Percentiles rank a stretch among this genome's conserved stretches.
These are phyloP conservation scores for Diaporthe eres DNA, from an alignment of 2,329 filamentous ascomycete genomes.

Conservation along the genomic window DNA sequence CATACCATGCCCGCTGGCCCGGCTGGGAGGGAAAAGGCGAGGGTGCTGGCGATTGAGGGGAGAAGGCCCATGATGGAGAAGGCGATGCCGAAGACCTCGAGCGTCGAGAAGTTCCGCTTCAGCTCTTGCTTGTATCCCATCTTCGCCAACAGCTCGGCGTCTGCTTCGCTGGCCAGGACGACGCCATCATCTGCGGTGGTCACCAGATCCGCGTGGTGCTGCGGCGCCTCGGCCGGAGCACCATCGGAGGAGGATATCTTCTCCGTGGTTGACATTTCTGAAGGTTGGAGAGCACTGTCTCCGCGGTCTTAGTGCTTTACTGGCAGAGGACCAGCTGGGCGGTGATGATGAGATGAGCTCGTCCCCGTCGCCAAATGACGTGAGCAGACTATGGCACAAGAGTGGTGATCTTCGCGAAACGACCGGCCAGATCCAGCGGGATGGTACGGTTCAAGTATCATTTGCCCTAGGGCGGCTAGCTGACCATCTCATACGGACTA, in stretches of 20 bases:
- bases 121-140: constrained; percentile 68
- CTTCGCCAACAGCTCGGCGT: constrained; percentile 42
- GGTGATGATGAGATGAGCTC: background rate
- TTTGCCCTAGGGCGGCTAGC: background rate
- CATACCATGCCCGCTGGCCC: constrained; percentile 74
- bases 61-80: constrained; percentile 74
- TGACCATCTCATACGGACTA: constrained; percentile 1
- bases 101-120: constrained; percentile 71
- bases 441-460: constrained; percentile 24
- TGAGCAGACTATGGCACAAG: background rate
- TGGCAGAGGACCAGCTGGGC: background rate
- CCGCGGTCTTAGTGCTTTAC: background rate
- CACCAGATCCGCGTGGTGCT: constrained; percentile 39
- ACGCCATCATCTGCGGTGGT: constrained; percentile 43
- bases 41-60: constrained; percentile 71
- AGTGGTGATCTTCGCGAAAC: background rate
- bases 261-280: constrained; percentile 35
- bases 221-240: constrained; percentile 42
- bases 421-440: constrained; percentile 17
- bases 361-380: background rate
- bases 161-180: constrained; percentile 44
- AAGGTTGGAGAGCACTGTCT: background rate
- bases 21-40: constrained; percentile 71
- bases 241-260: constrained; percentile 33
- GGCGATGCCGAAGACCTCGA: constrained; percentile 74